Conservation (phyloP, 2,329 filamentous ascomycete genomes). For the Colletotrichum sp. region DNA sequence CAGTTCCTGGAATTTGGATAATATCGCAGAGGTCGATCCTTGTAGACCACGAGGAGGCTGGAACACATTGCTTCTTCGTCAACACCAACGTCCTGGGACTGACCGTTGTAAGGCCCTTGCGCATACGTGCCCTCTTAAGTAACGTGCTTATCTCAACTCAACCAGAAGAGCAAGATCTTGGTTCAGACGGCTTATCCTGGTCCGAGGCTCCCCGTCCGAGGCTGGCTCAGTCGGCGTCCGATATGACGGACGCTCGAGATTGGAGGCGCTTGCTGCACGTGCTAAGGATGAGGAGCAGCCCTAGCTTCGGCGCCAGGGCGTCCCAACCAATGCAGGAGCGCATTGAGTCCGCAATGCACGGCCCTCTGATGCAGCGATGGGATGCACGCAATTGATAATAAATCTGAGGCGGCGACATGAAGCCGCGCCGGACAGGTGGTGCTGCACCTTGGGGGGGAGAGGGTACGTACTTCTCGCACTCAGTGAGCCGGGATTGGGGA, state of each 20-base stretch:
- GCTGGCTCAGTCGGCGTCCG: background rate
- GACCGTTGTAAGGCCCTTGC: background rate
- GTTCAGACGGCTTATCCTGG: background rate
- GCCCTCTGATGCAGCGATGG: constrained; percentile 6
- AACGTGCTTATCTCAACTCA: background rate
- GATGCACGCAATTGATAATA: constrained; percentile 5
- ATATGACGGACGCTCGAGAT: background rate
- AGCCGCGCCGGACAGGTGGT: background rate
- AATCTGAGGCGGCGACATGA: background rate
- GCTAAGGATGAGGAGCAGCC: background rate
- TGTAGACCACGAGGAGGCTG: background rate
- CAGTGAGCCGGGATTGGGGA: background rate
- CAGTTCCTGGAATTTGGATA: no score
- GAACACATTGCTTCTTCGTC: background rate
- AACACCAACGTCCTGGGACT: background rate
- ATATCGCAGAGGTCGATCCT: background rate
- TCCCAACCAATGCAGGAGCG: background rate
- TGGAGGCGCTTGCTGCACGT: background rate
- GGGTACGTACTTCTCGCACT: background rate
- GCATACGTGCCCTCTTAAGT: background rate
- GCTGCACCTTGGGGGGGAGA: background rate
- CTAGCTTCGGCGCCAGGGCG: constrained; percentile 1
- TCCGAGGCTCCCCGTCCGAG: background rate
- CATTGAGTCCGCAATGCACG: background rate
- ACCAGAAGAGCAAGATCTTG: background rate